A percentile compares a stretch with the other conserved stretches of the same genome.
phyloP scores from a whole-genome alignment of 2,329 filamentous ascomycete genomes.

The Cladophialophora bantiana region DNA sequence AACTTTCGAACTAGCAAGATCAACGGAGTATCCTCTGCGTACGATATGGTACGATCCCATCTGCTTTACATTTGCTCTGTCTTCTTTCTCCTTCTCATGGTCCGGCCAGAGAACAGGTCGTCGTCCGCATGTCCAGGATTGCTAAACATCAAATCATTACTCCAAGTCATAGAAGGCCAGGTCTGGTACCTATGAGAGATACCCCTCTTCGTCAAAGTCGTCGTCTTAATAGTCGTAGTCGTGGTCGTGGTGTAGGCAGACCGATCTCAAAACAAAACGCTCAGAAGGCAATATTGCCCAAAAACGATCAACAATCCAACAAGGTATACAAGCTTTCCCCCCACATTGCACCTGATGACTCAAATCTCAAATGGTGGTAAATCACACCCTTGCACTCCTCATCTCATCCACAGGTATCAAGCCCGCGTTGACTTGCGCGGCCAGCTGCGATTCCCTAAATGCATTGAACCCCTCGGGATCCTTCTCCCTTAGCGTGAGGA shows the following conservation, averaged over 20 bases:
- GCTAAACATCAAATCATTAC: background rate
- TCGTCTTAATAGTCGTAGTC: background rate
- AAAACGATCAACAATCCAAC: background rate
- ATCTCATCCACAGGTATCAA: conserved; percentile 19
- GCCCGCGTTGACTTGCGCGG: conserved; percentile 46
- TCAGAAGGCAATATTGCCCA: conserved; percentile 16
- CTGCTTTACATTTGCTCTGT: background rate
- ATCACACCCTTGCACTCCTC: background rate
- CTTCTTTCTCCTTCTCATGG: background rate
- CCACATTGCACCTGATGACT: background rate
- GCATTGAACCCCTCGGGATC: conserved; percentile 54
- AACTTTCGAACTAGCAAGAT: too few relatives aligned
- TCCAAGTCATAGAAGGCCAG: background rate
- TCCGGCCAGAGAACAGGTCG: background rate
- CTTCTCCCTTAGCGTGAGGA: conserved; percentile 51
- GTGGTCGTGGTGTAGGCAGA: background rate
- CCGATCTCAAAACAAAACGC: conserved; percentile 9
- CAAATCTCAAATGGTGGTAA: background rate
- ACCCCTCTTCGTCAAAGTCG: background rate
- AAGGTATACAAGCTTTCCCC: background rate
- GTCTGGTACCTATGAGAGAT: background rate
- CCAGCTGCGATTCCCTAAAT: conserved; percentile 55
- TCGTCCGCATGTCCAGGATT: background rate
- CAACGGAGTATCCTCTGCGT: too few relatives aligned
- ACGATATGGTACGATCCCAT: too few relatives aligned